These are phyloP conservation scores for Catharanthus roseus DNA, from an alignment of 257 asterid genomes.

Conservation along the genomic window DNA sequence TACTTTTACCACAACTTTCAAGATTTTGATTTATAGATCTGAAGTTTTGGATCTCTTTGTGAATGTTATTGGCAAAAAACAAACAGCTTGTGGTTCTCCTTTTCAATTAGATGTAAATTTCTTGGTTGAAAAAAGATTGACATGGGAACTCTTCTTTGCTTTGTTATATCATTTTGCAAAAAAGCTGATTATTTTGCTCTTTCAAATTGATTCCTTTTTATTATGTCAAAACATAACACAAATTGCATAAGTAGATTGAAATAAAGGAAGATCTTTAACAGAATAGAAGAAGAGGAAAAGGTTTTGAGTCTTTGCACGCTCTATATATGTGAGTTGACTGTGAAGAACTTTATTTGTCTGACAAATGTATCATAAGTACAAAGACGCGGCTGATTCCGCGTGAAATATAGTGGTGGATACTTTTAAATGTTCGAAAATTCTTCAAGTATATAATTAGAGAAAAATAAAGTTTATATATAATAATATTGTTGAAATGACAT, in stretches of 20 bases:
- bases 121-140: neutral
- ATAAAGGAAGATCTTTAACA: neutral
- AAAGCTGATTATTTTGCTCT: neutral
- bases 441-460: no score
- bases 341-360: no score
- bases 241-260: neutral
- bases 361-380: no score
- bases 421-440: no score
- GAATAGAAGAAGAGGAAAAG: neutral
- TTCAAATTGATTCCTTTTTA: neutral
- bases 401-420: no score
- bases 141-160: neutral
- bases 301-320: no score
- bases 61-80: neutral
- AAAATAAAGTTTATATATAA: neutral
- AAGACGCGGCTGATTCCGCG: no score
- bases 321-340: no score
- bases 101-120: conserved; percentile 2
- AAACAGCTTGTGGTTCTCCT: neutral
- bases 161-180: neutral
- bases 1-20: neutral
- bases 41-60: neutral
- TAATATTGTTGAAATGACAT: neutral
- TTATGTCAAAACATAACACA: neutral
- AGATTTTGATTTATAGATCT: neutral